phyloP scores from a whole-genome alignment of 2,329 filamentous ascomycete genomes.

The Pseudocercospora eumusae region DNA sequence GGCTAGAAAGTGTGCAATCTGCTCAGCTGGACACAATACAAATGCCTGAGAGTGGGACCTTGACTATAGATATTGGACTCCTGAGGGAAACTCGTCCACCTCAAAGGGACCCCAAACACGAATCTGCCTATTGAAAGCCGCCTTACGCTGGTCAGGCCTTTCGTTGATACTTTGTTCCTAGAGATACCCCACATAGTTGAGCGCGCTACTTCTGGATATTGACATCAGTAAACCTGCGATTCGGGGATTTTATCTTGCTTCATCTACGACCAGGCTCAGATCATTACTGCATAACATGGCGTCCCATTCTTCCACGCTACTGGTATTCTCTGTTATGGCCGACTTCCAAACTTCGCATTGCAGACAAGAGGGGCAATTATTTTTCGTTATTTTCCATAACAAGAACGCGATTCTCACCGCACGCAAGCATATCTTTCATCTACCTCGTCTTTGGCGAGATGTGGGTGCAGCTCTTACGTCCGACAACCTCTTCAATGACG shows the following conservation, averaged over 20 bases:
- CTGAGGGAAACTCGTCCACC: constrained; percentile 17
- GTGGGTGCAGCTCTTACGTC: constrained; percentile 23
- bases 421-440: constrained; percentile 28
- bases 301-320: background rate
- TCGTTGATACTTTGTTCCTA: background rate
- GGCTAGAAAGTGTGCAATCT: constrained; percentile 37
- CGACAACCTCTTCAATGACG: constrained; percentile 20
- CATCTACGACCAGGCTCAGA: background rate
- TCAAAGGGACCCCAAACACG: constrained; percentile 6
- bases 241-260: background rate
- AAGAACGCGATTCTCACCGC: constrained; percentile 20
- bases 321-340: background rate
- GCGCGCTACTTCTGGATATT: background rate
- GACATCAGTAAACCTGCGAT: background rate
- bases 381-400: background rate
- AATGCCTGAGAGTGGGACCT: constrained; percentile 32
- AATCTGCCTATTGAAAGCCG: constrained; percentile 9
- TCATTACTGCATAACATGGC: background rate
- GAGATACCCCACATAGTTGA: constrained; percentile 2
- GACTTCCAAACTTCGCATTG: background rate
- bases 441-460: constrained; percentile 31
- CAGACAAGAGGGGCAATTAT: background rate
- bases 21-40: constrained; percentile 31
- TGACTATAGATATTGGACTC: constrained; percentile 33
- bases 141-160: background rate